Base-by-base conservation (phyloP, 1,284 basidiomycete species). In the Ganoderma leucocontextum region DNA sequence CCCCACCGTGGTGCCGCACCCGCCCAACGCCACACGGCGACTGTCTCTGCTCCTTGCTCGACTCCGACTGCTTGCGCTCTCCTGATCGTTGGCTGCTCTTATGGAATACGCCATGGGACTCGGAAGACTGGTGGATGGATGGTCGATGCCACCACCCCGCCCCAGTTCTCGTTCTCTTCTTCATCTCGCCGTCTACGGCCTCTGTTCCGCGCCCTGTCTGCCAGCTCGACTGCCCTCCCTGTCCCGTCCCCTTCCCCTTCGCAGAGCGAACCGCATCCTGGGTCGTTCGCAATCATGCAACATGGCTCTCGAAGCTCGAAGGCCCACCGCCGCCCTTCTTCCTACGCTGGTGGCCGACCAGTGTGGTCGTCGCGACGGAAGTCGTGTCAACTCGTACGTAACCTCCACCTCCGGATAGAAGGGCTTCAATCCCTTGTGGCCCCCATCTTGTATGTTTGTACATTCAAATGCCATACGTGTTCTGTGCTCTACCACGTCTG, bases 101-200 rank as follows among this genome's bases (percentile, higher is more conserved):
- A 25, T 38, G 58, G 58, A 59, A 59, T 38, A 35, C 33, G 55
- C 25, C 25, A 53, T 33, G 13, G 52, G 5, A 33, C 25, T 35
- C 19, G 55, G 55, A 36, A 35, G 55, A 35, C 52, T 33, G 52
- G 25, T 10, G 13, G 12, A 53, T 25, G 33, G 38, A 57, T 36
- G 29, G 25, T 35, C 55, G 33, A 57, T 36, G 33, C 29, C 35
- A 36, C 55, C 17, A 38, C 15, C 38, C 38, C 12, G n/a, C 44
- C 44, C n/a, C 58, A n/a, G 36, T 59, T 59, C 38, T 22, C 35
- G 19, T 38, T 59, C 38, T n/a, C 38, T 59, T 38, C 58, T 36
- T 59, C 58, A 59, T 59, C 38, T 59, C 58, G 12, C 58, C 58
- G 41, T 38, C 38, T 25, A 38, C 25, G 58, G 58, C 25, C 52